Conservation (phyloP, 805 yeast species). For the Wickerhamomyces bisporus region DNA sequence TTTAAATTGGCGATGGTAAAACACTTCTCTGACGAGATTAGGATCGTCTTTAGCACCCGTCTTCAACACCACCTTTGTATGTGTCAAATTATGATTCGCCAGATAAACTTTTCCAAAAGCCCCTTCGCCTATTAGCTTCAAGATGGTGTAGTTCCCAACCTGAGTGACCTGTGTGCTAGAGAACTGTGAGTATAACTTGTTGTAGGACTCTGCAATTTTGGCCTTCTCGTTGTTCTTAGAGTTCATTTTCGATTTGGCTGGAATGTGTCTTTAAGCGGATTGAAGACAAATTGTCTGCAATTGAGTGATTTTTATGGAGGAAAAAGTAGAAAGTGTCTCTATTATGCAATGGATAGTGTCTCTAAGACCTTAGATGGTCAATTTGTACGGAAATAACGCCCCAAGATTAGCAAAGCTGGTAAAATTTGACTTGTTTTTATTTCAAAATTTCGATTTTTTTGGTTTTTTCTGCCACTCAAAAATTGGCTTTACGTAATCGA, state of each 20-base stretch:
- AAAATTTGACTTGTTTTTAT: too few relatives aligned
- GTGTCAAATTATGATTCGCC: conserved; percentile 72
- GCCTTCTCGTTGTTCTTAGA: conserved; percentile 25
- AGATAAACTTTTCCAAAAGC: conserved; percentile 88
- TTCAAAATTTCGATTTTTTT: too few relatives aligned
- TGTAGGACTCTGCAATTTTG: conserved; percentile 56
- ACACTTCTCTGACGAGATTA: conserved; percentile 84
- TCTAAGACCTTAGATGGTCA: too few relatives aligned
- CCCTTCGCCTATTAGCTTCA: conserved; percentile 82
- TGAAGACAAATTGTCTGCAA: too few relatives aligned
- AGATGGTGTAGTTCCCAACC: conserved; percentile 76
- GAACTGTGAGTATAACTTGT: conserved; percentile 48
- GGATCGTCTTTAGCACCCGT: conserved; percentile 75
- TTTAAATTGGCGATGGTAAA: conserved; percentile 76
- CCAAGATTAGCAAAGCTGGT: too few relatives aligned
- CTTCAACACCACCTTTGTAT: conserved; percentile 77
- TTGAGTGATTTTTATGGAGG: too few relatives aligned
- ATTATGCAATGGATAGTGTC: too few relatives aligned
- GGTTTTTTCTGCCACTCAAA: too few relatives aligned
- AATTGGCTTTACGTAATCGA: too few relatives aligned
- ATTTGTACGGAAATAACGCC: too few relatives aligned
- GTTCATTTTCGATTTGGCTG: background rate
- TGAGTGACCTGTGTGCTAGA: conserved; percentile 45
- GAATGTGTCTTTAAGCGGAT: background rate
- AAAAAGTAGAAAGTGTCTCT: too few relatives aligned